Evolutionary conservation across 2,329 filamentous ascomycete species (phyloP).

Genomic region (Capronia coronata): DNA sequence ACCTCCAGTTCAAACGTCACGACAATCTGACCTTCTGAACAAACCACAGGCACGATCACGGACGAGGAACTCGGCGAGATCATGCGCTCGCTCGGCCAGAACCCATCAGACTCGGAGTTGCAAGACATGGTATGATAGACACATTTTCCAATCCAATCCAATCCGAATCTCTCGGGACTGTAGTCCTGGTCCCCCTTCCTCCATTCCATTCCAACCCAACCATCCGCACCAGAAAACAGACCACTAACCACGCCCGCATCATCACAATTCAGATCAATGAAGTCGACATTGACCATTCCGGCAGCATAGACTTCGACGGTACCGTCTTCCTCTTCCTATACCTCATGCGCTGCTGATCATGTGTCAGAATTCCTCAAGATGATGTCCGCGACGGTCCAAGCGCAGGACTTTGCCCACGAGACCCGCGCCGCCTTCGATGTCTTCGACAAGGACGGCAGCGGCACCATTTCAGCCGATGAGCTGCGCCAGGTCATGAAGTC

Average conservation of each 20-base stretch:
- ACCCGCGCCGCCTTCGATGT: slow-evolving; percentile 59
- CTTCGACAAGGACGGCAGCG: slow-evolving; percentile 60
- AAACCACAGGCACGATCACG: slow-evolving; percentile 53
- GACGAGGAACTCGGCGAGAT: slow-evolving; percentile 58
- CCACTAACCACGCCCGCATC: too few species aligned
- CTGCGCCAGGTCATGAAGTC: slow-evolving; percentile 58
- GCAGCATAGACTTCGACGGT: slow-evolving; percentile 60
- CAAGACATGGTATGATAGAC: slow-evolving; percentile 48
- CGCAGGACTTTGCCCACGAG: slow-evolving; percentile 58
- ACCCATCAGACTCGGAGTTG: slow-evolving; percentile 56
- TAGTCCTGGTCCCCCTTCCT: background rate
- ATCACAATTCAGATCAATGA: slow-evolving; percentile 61
- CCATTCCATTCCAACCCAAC: too few species aligned
- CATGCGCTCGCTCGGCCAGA: slow-evolving; percentile 58
- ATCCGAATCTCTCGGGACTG: too few species aligned
- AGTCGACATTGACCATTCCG: slow-evolving; percentile 59
- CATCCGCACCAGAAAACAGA: too few species aligned
- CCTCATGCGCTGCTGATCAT: background rate
- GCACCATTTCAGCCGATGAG: slow-evolving; percentile 58
- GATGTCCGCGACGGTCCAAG: slow-evolving; percentile 59
- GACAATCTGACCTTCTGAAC: background rate
- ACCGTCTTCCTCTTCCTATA: slow-evolving; percentile 14
- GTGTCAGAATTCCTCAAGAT: slow-evolving; percentile 57
- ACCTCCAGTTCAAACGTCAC: background rate
- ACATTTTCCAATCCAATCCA: too few species aligned